phyloP scores from a whole-genome alignment of 305 asterid genomes.

The Salvia sclarea region DNA sequence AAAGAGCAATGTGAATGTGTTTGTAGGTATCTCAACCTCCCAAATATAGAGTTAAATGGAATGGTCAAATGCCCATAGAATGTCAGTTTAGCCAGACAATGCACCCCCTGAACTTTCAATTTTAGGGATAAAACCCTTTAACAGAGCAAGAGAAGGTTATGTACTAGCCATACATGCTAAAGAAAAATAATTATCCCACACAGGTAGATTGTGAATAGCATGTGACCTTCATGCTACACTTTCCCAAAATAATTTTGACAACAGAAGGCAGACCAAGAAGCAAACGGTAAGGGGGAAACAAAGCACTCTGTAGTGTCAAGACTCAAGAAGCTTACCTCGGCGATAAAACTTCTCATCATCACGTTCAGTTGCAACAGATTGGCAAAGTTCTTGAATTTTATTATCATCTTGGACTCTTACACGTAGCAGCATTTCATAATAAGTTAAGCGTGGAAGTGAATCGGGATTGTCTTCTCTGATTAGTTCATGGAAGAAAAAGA shows the following conservation, averaged over 20 bases:
- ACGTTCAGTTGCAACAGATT: constrained; percentile 44
- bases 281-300: neutral
- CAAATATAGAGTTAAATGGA: constrained; percentile 15
- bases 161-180: constrained; percentile 6
- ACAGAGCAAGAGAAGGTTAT: neutral
- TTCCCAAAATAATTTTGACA: neutral
- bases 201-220: constrained; percentile 3
- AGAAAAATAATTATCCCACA: constrained; percentile 16
- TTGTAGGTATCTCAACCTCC: constrained; percentile 16
- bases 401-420: constrained; percentile 49
- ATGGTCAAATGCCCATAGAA: constrained; percentile 12
- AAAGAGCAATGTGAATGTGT: constrained; percentile 1
- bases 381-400: constrained; percentile 67
- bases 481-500: constrained; percentile 63
- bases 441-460: constrained; percentile 61
- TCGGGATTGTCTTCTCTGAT: constrained; percentile 53
- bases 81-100: constrained; percentile 12
- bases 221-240: constrained; percentile 10
- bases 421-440: constrained; percentile 86
- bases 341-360: constrained; percentile 50
- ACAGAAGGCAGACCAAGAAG: constrained; percentile 17
- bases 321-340: constrained; percentile 54
- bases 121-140: neutral
- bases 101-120: constrained; percentile 16
- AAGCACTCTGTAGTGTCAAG: constrained; percentile 14